Evolutionary conservation across 1,284 basidiomycete genomes (phyloP), one percentile per base, ranked within the genome.

Genomic region (Cutaneotrichosporon sp.): DNA sequence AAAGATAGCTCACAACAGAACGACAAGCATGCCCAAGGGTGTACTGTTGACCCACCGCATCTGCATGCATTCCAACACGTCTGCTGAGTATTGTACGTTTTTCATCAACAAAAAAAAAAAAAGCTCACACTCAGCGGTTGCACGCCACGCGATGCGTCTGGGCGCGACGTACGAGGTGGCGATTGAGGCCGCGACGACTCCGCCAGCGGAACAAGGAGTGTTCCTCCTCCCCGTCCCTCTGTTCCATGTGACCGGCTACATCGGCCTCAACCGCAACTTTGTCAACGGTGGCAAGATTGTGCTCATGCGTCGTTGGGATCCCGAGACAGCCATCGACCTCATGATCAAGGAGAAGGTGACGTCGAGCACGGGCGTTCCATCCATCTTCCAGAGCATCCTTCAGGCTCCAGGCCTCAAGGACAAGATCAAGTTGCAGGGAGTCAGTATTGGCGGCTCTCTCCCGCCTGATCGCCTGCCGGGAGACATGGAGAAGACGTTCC

Each of bases 231-330:
- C 75, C 9, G 73, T 79, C 49, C 77, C 77, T 0, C 70, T 79
- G 6, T 79, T 79, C 69, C 77, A 79, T 72, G 76, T 79, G 3
- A 76, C 75, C 1, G 77, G 77, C 14, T 75, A 72, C 58, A 68
- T 79, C 3, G 72, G 72, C 73, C 68, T 77, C 47, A 68, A 76
- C 63, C 65, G 75, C 13, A 72, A 75, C 1, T 67, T 77, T 58
- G 69, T 71, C 47, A 69, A 63, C 21, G 77, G 77, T 21, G 72
- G 70, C 16, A 75, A 73, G 63, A 70, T 78, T 36, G 72, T 75
- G 10, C 64, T 73, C 63, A 70, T 75, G 60, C 65, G 70, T 31
- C 61, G 69, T 53, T 78, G 77, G 77, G 65, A 71, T 36, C 68
- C 71, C 13, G 59, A 62, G 4, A 69, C 71, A n/a, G 76, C 76